These are phyloP conservation scores for Rhizopus stolonifer DNA, from an alignment of 371 early-diverging fungal species.

Conservation along the genomic window DNA sequence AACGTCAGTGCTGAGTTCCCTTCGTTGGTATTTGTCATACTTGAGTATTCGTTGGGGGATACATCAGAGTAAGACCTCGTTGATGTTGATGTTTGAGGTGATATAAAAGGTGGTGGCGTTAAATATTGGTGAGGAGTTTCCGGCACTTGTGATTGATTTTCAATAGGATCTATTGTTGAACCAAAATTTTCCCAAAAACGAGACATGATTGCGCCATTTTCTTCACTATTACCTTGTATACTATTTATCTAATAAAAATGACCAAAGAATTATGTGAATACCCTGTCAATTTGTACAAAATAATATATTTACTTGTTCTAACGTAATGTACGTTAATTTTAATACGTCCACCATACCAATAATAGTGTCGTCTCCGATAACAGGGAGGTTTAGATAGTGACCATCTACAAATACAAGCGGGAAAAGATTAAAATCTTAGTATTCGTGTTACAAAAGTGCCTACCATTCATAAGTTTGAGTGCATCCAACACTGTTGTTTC, in stretches of 20 bases:
- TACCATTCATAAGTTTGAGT: conserved; percentile 87
- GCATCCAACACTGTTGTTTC: conserved; percentile 86
- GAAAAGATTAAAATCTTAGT: no score
- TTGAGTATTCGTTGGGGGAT: conserved; percentile 45
- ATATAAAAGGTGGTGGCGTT: conserved; percentile 29
- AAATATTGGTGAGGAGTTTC: conserved; percentile 23
- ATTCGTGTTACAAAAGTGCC: no score
- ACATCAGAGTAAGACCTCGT: conserved; percentile 45
- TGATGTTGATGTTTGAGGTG: conserved; percentile 44
- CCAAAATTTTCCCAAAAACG: conserved; percentile 53
- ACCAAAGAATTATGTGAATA: no score
- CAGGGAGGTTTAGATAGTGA: conserved; percentile 93
- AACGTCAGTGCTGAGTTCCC: conserved; percentile 25
- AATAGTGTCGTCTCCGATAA: conserved; percentile 75
- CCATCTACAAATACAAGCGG: conserved; percentile 29
- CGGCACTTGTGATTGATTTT: conserved; percentile 40
- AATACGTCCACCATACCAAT: conserved; percentile 92
- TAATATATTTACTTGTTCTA: conserved; percentile 16
- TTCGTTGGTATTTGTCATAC: conserved; percentile 41
- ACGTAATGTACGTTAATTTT: conserved; percentile 80
- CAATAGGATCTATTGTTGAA: conserved; percentile 45
- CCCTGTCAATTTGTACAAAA: background rate
- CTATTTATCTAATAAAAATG: conserved; percentile 29
- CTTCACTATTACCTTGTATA: conserved; percentile 44
- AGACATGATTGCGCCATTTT: conserved; percentile 48